Evolutionary conservation across 495 filamentous ascomycete genomes (phyloP), one percentile per base, ranked within the genome.

Genomic region (Talaromyces trachyspermus): DNA sequence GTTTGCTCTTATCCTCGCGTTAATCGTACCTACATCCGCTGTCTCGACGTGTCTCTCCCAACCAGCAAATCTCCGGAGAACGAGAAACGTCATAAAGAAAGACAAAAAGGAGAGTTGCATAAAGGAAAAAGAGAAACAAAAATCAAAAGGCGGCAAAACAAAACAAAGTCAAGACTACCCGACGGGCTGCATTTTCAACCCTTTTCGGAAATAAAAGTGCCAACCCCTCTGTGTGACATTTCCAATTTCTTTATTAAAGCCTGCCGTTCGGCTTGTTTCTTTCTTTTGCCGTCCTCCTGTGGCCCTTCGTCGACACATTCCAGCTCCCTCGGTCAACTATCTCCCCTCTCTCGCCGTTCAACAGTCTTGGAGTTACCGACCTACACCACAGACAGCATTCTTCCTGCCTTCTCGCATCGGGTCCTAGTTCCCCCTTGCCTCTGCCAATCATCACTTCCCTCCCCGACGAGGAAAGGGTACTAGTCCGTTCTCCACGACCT

Each of bases 401-500:
- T 61, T 60, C 55, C 59, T 38, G 2, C 51, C 41, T 24, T 39
- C 27, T 43, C 23, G 29, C 19, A 25, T 29, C 45, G 50, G 51
- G 47, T 52, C 52, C 47, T 46, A 51, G 53, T 59, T 57, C 56
- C 55, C 63, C 68, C 69, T 70, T 72, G 66, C 68, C 50, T 61
- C 64, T 41, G 53, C 60, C 55, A 59, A 55, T 56, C 52, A 61
- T 58, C 58, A 55, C 57, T 56, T 58, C 62, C 61, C 52, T 56
- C 50, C 43, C 53, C 56, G 59, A 64, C 27, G 58, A 57, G 58
- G 54, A 52, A 60, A 55, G 55, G 53, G 46, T 56, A 47, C 52
- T 55, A 46, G 46, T 20, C 54, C 55, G 42, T 39, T 50, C 57
- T 61, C 58, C 61, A 60, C 52, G 58, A 57, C 56, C 63, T 62